Percentiles rank a stretch among this genome's conserved stretches.
Evolutionary conservation across 208 protist species (phyloP).

Genomic region (Crithidia thermophila): DNA sequence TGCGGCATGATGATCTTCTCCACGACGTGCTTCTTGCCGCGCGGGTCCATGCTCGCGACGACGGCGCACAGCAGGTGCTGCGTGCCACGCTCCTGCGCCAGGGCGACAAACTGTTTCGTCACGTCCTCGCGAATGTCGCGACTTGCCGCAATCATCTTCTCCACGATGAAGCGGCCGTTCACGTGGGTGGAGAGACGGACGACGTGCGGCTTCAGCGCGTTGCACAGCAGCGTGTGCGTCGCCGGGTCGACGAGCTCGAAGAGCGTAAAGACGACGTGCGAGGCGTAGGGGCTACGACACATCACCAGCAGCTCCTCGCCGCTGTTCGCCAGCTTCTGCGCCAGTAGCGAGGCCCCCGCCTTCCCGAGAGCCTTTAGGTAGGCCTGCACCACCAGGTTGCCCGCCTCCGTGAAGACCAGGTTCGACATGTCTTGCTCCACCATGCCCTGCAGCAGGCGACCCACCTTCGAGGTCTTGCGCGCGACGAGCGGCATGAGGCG

Average conservation of each 20-base stretch:
- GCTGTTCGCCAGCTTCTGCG: slow-evolving; percentile 59
- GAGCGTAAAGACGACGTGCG: slow-evolving; percentile 80
- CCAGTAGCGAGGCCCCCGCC: slow-evolving; percentile 49
- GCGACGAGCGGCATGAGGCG: slow-evolving; percentile 74
- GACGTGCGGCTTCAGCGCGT: slow-evolving; percentile 62
- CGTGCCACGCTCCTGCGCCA: slow-evolving; percentile 72
- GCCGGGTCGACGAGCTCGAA: slow-evolving; percentile 73
- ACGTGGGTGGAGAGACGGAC: slow-evolving; percentile 66
- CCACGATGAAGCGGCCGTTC: slow-evolving; percentile 88
- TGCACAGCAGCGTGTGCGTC: slow-evolving; percentile 72
- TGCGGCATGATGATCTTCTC: slow-evolving; percentile 52
- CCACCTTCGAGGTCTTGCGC: slow-evolving; percentile 60
- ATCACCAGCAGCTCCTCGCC: slow-evolving; percentile 63
- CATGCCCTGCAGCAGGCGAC: slow-evolving; percentile 52
- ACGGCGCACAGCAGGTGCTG: slow-evolving; percentile 84
- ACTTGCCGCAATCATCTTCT: slow-evolving; percentile 74
- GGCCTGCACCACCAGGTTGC: slow-evolving; percentile 82
- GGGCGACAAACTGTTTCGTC: slow-evolving; percentile 60
- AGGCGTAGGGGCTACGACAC: slow-evolving; percentile 66
- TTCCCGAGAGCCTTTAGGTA: slow-evolving; percentile 65
- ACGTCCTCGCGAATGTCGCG: slow-evolving; percentile 84
- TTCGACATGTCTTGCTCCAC: slow-evolving; percentile 58
- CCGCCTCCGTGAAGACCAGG: slow-evolving; percentile 72
- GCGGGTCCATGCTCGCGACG: slow-evolving; percentile 65
- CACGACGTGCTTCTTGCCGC: slow-evolving; percentile 59